Evolutionary conservation across 768 basidiomycete species (phyloP).

Genomic region (Leccinum imitatum): DNA sequence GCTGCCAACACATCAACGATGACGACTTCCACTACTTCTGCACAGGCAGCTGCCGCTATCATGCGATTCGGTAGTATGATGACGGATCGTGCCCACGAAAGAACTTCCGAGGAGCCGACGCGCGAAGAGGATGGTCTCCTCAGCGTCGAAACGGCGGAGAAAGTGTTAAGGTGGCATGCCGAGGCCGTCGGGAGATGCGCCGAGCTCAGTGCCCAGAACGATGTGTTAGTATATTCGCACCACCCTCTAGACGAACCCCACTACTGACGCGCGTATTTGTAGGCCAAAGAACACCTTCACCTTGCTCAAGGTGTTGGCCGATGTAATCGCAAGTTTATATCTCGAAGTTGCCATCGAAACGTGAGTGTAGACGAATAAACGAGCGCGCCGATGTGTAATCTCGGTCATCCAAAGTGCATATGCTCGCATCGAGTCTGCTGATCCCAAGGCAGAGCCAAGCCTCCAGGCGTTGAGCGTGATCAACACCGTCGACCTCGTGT

Average conservation of each 20-base stretch:
- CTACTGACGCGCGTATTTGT: constrained; percentile 4
- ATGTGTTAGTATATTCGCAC: constrained; percentile 63
- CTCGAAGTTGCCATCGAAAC: constrained; percentile 91
- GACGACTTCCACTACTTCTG: constrained; percentile 65
- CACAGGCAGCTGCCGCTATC: constrained; percentile 84
- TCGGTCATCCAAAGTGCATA: constrained; percentile 52
- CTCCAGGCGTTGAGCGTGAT: constrained; percentile 66
- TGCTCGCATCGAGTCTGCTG: constrained; percentile 67
- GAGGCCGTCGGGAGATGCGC: constrained; percentile 94
- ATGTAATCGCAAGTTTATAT: constrained; percentile 79
- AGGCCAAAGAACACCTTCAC: constrained; percentile 90
- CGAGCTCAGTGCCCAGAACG: constrained; percentile 77
- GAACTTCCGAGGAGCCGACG: constrained; percentile 62
- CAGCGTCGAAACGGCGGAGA: constrained; percentile 75
- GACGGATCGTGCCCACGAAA: constrained; percentile 49
- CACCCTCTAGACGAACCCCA: background rate
- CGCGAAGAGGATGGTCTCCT: constrained; percentile 83
- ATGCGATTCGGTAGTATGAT: constrained; percentile 88
- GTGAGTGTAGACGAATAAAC: constrained; percentile 46
- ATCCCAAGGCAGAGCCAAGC: constrained; percentile 79
- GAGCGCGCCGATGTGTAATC: constrained; percentile 1
- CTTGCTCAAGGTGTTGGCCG: constrained; percentile 80
- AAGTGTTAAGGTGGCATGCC: constrained; percentile 96
- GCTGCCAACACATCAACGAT: constrained; percentile 62
- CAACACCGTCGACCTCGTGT: constrained; percentile 77